These are phyloP conservation scores for Globisporangium paroecandrum DNA, from an alignment of 352 stramenopile species.

Conservation along the genomic window DNA sequence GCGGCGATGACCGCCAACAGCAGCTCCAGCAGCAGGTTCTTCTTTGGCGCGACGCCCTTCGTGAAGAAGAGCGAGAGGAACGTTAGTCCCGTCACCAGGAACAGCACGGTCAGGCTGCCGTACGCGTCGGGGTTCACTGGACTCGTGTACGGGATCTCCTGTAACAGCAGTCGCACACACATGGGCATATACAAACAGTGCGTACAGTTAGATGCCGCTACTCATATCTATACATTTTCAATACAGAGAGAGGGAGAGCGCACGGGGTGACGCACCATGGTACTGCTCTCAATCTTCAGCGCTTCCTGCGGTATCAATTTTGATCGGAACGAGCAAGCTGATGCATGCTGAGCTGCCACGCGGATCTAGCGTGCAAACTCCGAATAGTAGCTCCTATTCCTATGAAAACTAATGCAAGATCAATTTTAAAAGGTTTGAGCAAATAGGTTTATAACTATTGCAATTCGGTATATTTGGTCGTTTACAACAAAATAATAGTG, in stretches of 20 bases:
- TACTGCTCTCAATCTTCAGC: not conserved
- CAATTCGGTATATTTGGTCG: no score
- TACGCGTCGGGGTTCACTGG: conserved; percentile 71
- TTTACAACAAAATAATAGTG: no score
- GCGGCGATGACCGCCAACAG: conserved; percentile 61
- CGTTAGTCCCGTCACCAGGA: conserved; percentile 67
- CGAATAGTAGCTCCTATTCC: not conserved
- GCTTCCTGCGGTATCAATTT: conserved; percentile 6
- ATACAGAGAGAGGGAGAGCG: not conserved
- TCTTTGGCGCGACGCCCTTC: conserved; percentile 65
- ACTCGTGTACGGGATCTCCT: conserved; percentile 84
- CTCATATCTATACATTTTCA: not conserved
- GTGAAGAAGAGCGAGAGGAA: conserved; percentile 86
- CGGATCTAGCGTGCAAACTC: not conserved
- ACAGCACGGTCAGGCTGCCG: conserved; percentile 50
- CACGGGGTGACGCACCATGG: not conserved
- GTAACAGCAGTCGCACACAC: not conserved
- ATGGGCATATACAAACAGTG: not conserved
- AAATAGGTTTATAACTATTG: not conserved
- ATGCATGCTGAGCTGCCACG: conserved; percentile 5
- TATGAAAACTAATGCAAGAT: not conserved
- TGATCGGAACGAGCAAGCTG: not conserved
- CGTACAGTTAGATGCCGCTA: not conserved
- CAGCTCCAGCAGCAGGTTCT: conserved; percentile 74
- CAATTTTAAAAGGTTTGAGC: not conserved